Base-by-base conservation (phyloP, 2,329 filamentous ascomycete species). In the Xylariaceae sp. region DNA sequence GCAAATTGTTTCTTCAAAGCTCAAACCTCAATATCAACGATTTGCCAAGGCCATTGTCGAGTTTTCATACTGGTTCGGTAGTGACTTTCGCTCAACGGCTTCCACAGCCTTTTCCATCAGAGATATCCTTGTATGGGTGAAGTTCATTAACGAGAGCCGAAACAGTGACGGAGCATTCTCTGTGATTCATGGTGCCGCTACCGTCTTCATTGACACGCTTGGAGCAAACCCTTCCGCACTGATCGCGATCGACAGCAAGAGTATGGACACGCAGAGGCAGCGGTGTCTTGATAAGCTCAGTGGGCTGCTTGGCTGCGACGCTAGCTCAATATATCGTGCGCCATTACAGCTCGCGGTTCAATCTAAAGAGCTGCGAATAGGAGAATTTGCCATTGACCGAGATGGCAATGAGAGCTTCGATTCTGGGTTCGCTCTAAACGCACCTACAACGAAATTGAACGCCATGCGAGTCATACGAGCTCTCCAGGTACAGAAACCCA, bases 181-280 rank as follows among this genome's bases (percentile, higher is more conserved):
- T 12, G 64, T 82, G 19, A 71, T 96, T 2, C 91, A 99, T 62
- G 94, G 95, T 53, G 94, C 94, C 31, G 87, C 91, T 1, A 91
- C 96, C 69, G 91, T 99, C 1, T 99, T 95, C 62, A 87, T 99
- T 50, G 95, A 99, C 65, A 94, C 90, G 1, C 80, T 99, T 14
- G 94, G 94, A 32, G 94, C 94, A 7, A 97, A 97, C 62, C 94
- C 95, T 12, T 91, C 94, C 6, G 91, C 90, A 0, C 76, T 96
- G 55, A 77, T 96, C 45, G 85, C 89, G 0, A 82, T 86, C 7
- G 84, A 87, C 38, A 73, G 84, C 0, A 78, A 84, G 38, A 83
- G 82, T 19, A 81, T 97, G 53, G 74, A 83, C 5, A 72, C 80
- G 10, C 89, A 96, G 62, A 81, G 91, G 45, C 74, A 77, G 41